These are phyloP conservation scores for Didymella lethalis DNA, from an alignment of 2,329 filamentous ascomycete genomes.

Conservation along the genomic window DNA sequence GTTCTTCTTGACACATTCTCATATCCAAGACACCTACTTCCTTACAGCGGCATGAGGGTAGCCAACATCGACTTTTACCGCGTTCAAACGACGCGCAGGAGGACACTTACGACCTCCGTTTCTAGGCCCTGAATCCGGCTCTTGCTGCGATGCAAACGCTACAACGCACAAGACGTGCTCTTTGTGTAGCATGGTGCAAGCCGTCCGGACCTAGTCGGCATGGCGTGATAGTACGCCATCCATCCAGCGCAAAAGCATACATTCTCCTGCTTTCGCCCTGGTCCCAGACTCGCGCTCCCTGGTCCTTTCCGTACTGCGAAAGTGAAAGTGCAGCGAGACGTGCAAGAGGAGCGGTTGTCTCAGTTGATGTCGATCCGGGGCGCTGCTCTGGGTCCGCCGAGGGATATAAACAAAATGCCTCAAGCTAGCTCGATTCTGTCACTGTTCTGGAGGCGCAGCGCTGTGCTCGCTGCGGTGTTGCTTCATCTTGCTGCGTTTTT, in stretches of 20 bases:
- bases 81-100: no score
- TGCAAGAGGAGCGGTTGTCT: not conserved
- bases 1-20: no score
- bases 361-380: not conserved
- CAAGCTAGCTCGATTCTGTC: slow-evolving; percentile 12
- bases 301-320: not conserved
- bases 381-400: slow-evolving; percentile 1
- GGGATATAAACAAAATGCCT: slow-evolving; percentile 16
- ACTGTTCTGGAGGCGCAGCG: not conserved
- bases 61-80: no score
- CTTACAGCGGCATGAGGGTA: no score
- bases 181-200: slow-evolving; percentile 4
- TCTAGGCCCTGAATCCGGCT: no score
- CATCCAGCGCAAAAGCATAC: not conserved
- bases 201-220: slow-evolving; percentile 2
- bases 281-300: not conserved
- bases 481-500: not conserved
- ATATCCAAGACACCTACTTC: not conserved
- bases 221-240: slow-evolving; percentile 12
- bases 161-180: slow-evolving; percentile 8
- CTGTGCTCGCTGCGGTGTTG: slow-evolving; percentile 9
- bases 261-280: not conserved
- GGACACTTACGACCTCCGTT: no score
- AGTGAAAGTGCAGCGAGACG: not conserved
- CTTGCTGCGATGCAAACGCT: no score